Evolutionary conservation across 2,329 filamentous ascomycete species (phyloP), one percentile per base, ranked within the genome.

Genomic region (Exophiala sideris): DNA sequence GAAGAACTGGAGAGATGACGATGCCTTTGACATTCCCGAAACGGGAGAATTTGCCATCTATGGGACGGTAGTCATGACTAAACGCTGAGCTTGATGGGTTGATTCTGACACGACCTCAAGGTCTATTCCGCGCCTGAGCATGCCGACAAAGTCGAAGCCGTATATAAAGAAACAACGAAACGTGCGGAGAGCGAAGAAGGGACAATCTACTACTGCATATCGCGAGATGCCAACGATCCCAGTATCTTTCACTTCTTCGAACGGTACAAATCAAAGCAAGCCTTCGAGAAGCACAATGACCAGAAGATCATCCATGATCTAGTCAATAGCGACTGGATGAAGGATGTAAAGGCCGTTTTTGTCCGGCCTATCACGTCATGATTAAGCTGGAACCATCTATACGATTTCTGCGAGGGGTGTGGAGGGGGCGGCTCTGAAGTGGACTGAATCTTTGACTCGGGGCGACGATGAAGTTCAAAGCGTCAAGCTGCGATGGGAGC

Each of bases 171-270:
- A 35, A 68, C 65, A 1, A 68, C 65, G 2, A 54, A 54, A 9
- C 60, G 64, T 7, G 59, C 67, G 14, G 50, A 62, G 18, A 57
- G 32, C 5, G 67, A 70, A 50, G 59, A 63, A 6, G 67, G 67
- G 1, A 65, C 58, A 6, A 50, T 70, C 16, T 64, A 67, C 40
- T 70, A 69, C 49, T 66, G 61, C 56, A 51, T 70, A 11, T 57
- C 59, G 16, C 55, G 66, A 21, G 67, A 70, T 48, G 16, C 20
- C 3, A 64, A 65, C 38, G 64, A 70, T 44, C 58, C 59, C 5
- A 63, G 46, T 24, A 50, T 68, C n/a, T 71, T 70, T 48, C 65
- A 70, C 42, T 68, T 70, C 56, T 70, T 69, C 49, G 67, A 70
- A 58, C 61, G 63, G 36, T 70, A 69, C 35, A 64, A 56, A 21